phyloP scores from a whole-genome alignment of 352 stramenopile genomes.

The Globisporangium yorkense region DNA sequence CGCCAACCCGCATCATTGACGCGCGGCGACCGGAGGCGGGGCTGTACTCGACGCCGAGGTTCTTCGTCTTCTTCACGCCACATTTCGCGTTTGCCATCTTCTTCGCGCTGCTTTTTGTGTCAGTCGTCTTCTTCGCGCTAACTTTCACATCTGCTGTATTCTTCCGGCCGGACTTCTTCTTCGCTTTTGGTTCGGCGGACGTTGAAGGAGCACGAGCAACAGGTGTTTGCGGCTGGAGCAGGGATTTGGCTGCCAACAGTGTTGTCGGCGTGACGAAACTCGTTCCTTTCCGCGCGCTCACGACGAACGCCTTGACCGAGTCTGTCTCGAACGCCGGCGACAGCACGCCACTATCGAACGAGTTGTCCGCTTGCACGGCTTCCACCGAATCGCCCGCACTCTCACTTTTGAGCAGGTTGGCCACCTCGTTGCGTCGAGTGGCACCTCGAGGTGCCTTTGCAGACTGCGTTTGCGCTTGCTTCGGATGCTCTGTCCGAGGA shows the following conservation, averaged over 20 bases:
- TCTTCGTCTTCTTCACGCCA: background rate
- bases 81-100: background rate
- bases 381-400: background rate
- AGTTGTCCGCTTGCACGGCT: background rate
- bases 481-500: background rate
- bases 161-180: background rate
- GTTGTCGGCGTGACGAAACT: background rate
- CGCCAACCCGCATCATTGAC: background rate
- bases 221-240: background rate
- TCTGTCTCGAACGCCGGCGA: background rate
- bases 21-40: too few species aligned
- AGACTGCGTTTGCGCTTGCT: background rate
- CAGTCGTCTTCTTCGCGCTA: background rate
- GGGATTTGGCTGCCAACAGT: background rate
- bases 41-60: background rate
- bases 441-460: background rate
- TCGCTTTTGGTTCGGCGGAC: background rate
- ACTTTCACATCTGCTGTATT: background rate
- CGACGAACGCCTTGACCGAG: background rate
- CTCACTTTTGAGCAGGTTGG: background rate
- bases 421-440: background rate
- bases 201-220: background rate
- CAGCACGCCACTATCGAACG: background rate
- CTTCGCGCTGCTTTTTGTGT: background rate
- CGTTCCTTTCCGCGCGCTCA: background rate